Base-by-base conservation (phyloP, 139 green algal species). In the Chlorella sp. region DNA sequence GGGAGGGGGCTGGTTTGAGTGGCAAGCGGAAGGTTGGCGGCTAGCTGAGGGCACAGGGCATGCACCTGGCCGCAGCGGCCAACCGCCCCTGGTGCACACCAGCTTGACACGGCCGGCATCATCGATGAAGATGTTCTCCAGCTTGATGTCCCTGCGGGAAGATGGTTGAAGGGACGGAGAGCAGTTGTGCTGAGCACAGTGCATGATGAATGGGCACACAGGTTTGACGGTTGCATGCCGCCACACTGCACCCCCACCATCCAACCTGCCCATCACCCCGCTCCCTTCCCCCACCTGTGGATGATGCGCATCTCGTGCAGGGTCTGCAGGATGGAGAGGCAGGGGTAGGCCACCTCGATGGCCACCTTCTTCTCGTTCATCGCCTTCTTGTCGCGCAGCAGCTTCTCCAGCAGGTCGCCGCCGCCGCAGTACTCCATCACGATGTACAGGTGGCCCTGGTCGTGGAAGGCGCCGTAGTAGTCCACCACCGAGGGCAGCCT, bases 61-160 rank as follows among this genome's bases (percentile, higher is more conserved):
- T 88, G 90, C 15, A 89, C 21, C 12, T 55, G 44, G 44, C 44
- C 7, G 44, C 44, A 7, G 44, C 7, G 51, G 51, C 51, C 15
- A 15, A 2, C 51, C 2, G 12, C 51, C 11, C 51, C 51, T 15
- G 13, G 15, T 15, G 15, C 76, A 41, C 36, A 82, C 76, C 57
- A 96, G 85, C 87, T 92, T 89, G 34, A 95, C 81, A 25, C 79
- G 47, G 9, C 88, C 85, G 28, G 80, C 81, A 9, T 62, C 56
- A 30, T 86, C 88, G 0, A 96, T 87, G 85, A 96, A 96, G 51
- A 96, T 91, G 87, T 96, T 96, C 78, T 96, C 93, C 62, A 96
- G 87, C 86, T 96, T 96, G 72, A 96, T 91, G 80, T 96, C 93
- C 41, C 93, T 92, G 74, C 44, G 18, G 47, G 7, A 74, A 18